Evolutionary conservation across 805 yeast genomes (phyloP), one percentile per base, ranked within the genome.

Genomic region (Saccharomycopsis sp.): DNA sequence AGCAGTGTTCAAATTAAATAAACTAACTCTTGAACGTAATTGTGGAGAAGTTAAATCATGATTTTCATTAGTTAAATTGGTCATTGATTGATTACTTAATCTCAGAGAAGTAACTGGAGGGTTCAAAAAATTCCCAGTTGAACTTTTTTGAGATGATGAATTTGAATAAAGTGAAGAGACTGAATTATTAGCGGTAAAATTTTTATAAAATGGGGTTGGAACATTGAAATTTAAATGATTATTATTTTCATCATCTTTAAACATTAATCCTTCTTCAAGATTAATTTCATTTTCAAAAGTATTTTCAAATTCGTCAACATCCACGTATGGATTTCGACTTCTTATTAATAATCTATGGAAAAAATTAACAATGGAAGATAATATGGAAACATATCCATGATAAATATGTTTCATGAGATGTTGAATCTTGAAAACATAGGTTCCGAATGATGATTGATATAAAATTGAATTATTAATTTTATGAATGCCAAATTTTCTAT

Each of bases 21-120:
- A 40, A 32, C 41, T 46, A 2, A 44, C 43, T 21, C 47, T 21
- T 3, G 49, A 46, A 20, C 49, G 10, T 5, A 46, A n/a, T 21
- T 40, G 45, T 9, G 44, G 44, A 9, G 41, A 40, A 5, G 34
- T 19, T 23, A 36, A 15, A 2, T 27, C 27, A 26, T 21, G 21
- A 28, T 35, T 18, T 12, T 5, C 12, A 10, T 14, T 17, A 10
- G 38, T 21, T 19, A 25, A 25, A 35, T 35, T 35, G 21, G 18
- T 4, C n/a, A 21, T 26, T 15, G 31, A 27, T n/a, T n/a, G n/a
- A 9, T 19, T 19, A 14, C 17, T 32, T 2, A 19, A 12, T 19
- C 8, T 6, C 17, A 17, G 19, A 9, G 29, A 25, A 8, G 36
- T 28, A 14, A 34, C 21, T 23, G 26, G 26, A 23, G 10, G 10